Conservation (phyloP, 2,329 filamentous ascomycete genomes). For the Magnaporthiopsis poae region DNA sequence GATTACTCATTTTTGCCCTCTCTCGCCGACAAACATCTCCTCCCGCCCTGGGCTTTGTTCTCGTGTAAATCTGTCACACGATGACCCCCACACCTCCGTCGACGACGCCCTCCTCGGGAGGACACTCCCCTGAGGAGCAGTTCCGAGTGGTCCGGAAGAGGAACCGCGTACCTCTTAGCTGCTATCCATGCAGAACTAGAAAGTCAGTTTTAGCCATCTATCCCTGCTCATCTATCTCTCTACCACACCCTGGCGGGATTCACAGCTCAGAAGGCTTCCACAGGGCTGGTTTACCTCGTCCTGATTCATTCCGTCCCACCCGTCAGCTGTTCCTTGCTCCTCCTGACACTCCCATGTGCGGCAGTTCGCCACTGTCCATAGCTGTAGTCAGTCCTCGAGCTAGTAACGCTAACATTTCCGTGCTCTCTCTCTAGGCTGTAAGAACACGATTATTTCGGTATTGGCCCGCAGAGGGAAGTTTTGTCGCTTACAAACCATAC, state of each 20-base stretch:
- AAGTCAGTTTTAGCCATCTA: slow-evolving; percentile 52
- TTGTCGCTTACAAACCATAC: slow-evolving; percentile 2
- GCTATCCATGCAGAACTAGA: slow-evolving; percentile 78
- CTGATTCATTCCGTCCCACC: background rate
- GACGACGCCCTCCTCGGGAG: slow-evolving; percentile 64
- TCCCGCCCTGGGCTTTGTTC: background rate
- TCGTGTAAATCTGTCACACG: slow-evolving; percentile 13
- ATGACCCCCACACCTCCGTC: slow-evolving; percentile 74
- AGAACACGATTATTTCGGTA: slow-evolving; percentile 9
- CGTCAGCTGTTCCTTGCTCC: background rate
- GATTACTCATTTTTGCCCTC: background rate
- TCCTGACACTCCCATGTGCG: background rate
- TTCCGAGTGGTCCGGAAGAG: slow-evolving; percentile 84
- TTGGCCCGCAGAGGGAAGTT: background rate
- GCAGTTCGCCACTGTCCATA: background rate
- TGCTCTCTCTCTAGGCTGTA: slow-evolving; percentile 19
- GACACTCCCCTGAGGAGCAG: slow-evolving; percentile 73
- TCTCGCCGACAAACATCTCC: background rate
- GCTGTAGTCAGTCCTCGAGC: background rate
- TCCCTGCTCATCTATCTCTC: background rate
- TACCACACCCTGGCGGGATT: background rate
- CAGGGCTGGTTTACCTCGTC: background rate
- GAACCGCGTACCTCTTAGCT: slow-evolving; percentile 85
- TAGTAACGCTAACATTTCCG: slow-evolving; percentile 23
- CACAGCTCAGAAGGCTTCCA: background rate